Evolutionary conservation across 345 rosid genomes (phyloP).

Genomic region (Fremontodendron californicum): DNA sequence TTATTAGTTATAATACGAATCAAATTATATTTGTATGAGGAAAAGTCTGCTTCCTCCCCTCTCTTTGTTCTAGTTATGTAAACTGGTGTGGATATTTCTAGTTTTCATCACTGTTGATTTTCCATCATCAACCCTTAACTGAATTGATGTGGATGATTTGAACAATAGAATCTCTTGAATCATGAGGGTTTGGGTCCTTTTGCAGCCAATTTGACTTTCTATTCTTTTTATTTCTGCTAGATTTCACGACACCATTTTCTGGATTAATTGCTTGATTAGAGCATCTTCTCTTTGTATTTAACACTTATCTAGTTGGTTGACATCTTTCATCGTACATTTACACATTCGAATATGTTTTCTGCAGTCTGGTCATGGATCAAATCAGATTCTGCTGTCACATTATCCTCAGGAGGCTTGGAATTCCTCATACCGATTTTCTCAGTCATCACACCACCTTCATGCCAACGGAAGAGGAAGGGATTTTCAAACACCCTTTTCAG

Average conservation of each 20-base stretch:
- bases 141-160: background rate
- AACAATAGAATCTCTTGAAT: background rate
- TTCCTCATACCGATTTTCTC: conserved; percentile 34
- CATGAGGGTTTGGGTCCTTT: background rate
- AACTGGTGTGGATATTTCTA: background rate
- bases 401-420: conserved; percentile 51
- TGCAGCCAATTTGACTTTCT: background rate
- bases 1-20: background rate
- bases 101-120: background rate
- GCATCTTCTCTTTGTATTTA: background rate
- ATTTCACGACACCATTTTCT: background rate
- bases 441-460: conserved; percentile 37
- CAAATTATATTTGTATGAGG: background rate
- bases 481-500: conserved; percentile 39
- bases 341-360: conserved; percentile 17
- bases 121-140: background rate
- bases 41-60: background rate
- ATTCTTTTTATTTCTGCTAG: background rate
- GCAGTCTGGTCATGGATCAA: conserved; percentile 47
- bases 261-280: background rate
- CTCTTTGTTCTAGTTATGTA: background rate
- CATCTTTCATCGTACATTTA: conserved; percentile 4
- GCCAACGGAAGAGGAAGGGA: conserved; percentile 46
- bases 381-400: conserved; percentile 26
- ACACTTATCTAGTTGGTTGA: background rate